phyloP scores from a whole-genome alignment of 352 stramenopile species.

The Globisporangium lucens region DNA sequence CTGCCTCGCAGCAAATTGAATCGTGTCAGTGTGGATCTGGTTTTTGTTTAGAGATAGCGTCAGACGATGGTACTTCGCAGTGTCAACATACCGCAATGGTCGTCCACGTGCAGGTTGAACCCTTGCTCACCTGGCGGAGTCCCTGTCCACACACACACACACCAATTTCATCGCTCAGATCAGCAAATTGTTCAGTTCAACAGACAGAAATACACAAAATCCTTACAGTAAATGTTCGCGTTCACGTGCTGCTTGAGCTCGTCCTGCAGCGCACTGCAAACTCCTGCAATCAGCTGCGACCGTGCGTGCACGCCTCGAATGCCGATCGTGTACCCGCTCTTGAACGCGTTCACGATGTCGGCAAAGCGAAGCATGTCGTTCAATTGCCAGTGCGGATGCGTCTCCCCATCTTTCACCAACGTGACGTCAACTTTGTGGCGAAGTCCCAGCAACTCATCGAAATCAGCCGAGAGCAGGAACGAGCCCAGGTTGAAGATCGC shows the following conservation, averaged over 20 bases:
- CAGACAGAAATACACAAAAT: background rate
- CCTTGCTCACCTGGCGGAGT: slow-evolving; percentile 28
- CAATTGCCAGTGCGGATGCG: slow-evolving; percentile 18
- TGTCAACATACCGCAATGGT: slow-evolving; percentile 27
- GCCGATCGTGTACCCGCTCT: slow-evolving; percentile 27
- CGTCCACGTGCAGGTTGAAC: slow-evolving; percentile 31
- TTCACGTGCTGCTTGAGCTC: slow-evolving; percentile 35
- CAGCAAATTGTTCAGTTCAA: background rate
- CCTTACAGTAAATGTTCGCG: slow-evolving; percentile 35
- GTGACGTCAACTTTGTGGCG: slow-evolving; percentile 29
- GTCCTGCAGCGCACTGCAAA: slow-evolving; percentile 20
- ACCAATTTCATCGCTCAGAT: no score
- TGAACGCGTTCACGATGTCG: slow-evolving; percentile 21
- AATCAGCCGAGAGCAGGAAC: slow-evolving; percentile 13
- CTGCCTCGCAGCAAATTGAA: slow-evolving; percentile 4
- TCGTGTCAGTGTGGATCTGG: background rate
- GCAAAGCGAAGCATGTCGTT: slow-evolving; percentile 6
- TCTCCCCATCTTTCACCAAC: slow-evolving; percentile 19
- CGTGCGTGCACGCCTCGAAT: slow-evolving; percentile 32
- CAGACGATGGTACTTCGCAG: background rate
- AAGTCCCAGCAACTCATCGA: slow-evolving; percentile 11
- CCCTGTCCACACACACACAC: slow-evolving; percentile 16
- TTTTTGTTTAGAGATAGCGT: background rate
- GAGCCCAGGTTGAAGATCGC: background rate
- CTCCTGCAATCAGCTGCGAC: slow-evolving; percentile 9